Conservation (phyloP, 331 rosid species). For the Saraca asoca region DNA sequence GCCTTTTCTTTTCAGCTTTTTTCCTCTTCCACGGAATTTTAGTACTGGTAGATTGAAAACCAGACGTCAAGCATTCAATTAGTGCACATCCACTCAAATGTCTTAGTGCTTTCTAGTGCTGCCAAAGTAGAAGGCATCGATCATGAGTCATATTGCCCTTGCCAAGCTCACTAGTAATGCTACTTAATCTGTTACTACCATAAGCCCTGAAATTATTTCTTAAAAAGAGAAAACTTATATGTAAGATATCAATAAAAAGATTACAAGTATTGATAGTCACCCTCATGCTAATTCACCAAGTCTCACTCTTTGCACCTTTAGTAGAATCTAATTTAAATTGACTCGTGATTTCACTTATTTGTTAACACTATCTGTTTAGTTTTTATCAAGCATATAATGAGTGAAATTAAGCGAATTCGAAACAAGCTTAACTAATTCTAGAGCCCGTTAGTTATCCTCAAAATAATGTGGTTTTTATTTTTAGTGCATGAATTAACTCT, state of each 20-base stretch:
- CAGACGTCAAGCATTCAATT: not conserved
- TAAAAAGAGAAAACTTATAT: not conserved
- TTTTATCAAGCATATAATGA: too few relatives aligned
- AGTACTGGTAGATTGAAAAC: not conserved
- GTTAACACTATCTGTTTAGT: too few relatives aligned
- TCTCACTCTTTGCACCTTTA: too few relatives aligned
- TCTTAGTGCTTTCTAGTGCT: constrained; percentile 24
- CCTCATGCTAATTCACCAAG: too few relatives aligned
- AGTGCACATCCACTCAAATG: constrained; percentile 31
- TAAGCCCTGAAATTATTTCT: not conserved
- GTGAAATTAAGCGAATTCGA: too few relatives aligned
- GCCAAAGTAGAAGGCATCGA: not conserved
- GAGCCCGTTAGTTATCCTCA: too few relatives aligned
- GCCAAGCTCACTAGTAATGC: not conserved
- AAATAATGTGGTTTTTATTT: too few relatives aligned
- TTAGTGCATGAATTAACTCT: constrained; percentile 27
- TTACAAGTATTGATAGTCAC: too few relatives aligned
- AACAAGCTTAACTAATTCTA: too few relatives aligned
- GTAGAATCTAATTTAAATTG: too few relatives aligned
- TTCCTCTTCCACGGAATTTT: not conserved
- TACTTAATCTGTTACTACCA: not conserved
- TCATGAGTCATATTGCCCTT: constrained; percentile 34
- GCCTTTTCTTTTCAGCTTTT: constrained; percentile 5
- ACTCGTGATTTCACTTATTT: too few relatives aligned
- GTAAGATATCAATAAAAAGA: too few relatives aligned